Evolutionary conservation across 148 eudicot species (phyloP).

Genomic region (Vaccinium myrtillus): DNA sequence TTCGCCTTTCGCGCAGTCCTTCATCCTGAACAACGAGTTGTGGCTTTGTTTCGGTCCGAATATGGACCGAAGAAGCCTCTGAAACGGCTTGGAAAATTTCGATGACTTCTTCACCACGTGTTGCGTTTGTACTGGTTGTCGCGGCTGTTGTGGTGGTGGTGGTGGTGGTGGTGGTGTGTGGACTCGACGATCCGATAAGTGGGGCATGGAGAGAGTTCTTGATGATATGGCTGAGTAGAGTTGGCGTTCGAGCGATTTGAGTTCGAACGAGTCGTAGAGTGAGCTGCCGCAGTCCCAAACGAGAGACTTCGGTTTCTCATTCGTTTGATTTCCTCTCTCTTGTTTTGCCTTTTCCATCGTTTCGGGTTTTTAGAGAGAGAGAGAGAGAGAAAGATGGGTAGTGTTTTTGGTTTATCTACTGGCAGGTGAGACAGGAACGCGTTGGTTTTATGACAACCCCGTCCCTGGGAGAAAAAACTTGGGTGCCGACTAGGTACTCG

Average conservation of each 20-base stretch:
- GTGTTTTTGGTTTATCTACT: background rate
- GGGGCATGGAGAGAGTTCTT: conserved; percentile 84
- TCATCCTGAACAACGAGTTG: conserved; percentile 15
- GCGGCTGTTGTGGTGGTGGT: background rate
- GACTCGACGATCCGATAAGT: conserved; percentile 37
- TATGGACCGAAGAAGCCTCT: conserved; percentile 55
- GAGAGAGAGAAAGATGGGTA: background rate
- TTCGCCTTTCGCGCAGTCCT: conserved; percentile 20
- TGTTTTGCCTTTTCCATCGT: background rate
- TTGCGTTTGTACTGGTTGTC: background rate
- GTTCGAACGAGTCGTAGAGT: conserved; percentile 85
- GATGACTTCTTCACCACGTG: conserved; percentile 32
- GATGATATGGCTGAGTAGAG: conserved; percentile 73
- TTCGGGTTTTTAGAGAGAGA: background rate
- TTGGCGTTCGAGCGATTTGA: conserved; percentile 58
- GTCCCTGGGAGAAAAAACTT: too few species aligned
- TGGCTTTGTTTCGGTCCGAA: conserved; percentile 34
- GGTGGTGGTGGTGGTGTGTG: conserved; percentile 16
- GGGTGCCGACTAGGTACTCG: too few species aligned
- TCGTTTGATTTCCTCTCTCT: background rate
- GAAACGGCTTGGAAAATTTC: conserved; percentile 37
- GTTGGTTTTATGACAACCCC: background rate
- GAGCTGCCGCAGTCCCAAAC: conserved; percentile 86
- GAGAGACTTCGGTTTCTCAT: conserved; percentile 4
- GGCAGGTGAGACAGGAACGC: background rate